A percentile compares a stretch with the other conserved stretches of the same genome.
These are phyloP conservation scores for Globisporangium polare DNA, from an alignment of 352 stramenopile species.

Conservation along the genomic window DNA sequence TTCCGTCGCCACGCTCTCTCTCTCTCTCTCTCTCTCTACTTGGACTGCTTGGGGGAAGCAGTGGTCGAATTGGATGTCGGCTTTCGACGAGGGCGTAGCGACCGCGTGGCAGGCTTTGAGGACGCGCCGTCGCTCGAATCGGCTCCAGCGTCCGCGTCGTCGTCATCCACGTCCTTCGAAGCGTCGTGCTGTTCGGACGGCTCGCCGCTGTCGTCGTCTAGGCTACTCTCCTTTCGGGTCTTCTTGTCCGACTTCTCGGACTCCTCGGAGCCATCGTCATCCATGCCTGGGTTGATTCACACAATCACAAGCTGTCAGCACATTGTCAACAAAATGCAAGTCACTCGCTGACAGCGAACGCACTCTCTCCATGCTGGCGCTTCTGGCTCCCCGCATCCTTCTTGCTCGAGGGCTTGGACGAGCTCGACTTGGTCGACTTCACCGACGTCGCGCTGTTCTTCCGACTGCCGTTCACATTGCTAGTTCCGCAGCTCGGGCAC, in stretches of 20 bases:
- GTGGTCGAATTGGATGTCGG: slow-evolving; percentile 26
- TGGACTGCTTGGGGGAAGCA: slow-evolving; percentile 23
- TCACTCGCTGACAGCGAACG: slow-evolving; percentile 5
- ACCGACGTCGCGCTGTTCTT: slow-evolving; percentile 16
- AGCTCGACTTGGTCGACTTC: slow-evolving; percentile 23
- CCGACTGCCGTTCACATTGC: not conserved
- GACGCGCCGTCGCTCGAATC: slow-evolving; percentile 48
- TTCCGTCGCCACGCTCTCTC: not conserved
- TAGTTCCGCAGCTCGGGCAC: slow-evolving; percentile 34
- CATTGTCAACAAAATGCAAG: not conserved
- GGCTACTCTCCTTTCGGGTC: slow-evolving; percentile 12
- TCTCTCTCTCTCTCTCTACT: slow-evolving; percentile 33
- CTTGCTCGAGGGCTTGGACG: slow-evolving; percentile 8
- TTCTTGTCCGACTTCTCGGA: slow-evolving; percentile 15
- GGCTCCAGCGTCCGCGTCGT: slow-evolving; percentile 36
- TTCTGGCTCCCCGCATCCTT: slow-evolving; percentile 25
- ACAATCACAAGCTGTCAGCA: not conserved
- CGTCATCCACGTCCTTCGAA: slow-evolving; percentile 23
- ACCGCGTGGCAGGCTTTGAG: slow-evolving; percentile 34
- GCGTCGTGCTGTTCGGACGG: slow-evolving; percentile 13
- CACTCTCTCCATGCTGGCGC: slow-evolving; percentile 26
- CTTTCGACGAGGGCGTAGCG: slow-evolving; percentile 52
- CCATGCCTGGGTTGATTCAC: slow-evolving; percentile 5
- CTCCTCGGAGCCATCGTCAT: slow-evolving; percentile 21
- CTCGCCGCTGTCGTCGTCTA: slow-evolving; percentile 21